Conservation (phyloP, 2,329 filamentous ascomycete species). For the Aspergillus intermedius region DNA sequence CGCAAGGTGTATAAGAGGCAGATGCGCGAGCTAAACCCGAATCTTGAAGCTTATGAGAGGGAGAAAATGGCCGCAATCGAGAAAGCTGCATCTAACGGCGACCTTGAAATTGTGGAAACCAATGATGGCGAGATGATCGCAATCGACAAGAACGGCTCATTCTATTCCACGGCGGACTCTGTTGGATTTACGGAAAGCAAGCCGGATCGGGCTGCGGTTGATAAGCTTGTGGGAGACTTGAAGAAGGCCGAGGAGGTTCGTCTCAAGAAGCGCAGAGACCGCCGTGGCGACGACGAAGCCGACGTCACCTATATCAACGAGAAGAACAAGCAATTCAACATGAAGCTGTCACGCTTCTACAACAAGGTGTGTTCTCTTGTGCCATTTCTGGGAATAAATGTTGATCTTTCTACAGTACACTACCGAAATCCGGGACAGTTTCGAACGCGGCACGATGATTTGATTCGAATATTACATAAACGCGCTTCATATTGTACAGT, state of each 20-base stretch:
- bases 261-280: conserved; percentile 77
- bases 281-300: conserved; percentile 73
- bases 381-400: background rate
- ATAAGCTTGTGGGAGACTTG: conserved; percentile 78
- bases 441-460: conserved; percentile 95
- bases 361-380: conserved; percentile 59
- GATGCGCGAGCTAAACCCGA: conserved; percentile 66
- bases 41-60: conserved; percentile 77
- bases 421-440: conserved; percentile 90
- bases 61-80: conserved; percentile 82
- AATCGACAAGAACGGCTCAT: conserved; percentile 81
- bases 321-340: conserved; percentile 99
- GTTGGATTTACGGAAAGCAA: conserved; percentile 76
- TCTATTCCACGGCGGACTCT: conserved; percentile 82
- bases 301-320: conserved; percentile 99
- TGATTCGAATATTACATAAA: conserved; percentile 39
- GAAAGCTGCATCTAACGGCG: conserved; percentile 73
- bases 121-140: conserved; percentile 90
- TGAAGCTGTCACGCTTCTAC: conserved; percentile 92
- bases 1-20: conserved; percentile 93
- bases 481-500: conserved; percentile 13
- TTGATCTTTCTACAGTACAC: conserved; percentile 59
- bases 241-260: conserved; percentile 81
- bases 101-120: conserved; percentile 91
- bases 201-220: conserved; percentile 79